Conservation (phyloP, 169 alveolate genomes). For the Plasmodium coatneyi region DNA sequence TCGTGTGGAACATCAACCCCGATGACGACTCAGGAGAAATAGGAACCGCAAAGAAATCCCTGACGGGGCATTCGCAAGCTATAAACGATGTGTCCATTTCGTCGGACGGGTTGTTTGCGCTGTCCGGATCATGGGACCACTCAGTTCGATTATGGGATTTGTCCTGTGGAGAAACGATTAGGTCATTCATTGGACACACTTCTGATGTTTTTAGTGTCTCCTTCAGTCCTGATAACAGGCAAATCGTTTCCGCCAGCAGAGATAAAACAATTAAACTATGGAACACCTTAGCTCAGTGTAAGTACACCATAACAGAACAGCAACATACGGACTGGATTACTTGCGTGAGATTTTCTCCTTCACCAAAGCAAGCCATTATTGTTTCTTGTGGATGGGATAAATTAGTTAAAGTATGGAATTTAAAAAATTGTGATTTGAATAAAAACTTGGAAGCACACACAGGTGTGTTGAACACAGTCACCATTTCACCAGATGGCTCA, state of each 20-base stretch:
- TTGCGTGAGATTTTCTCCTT: constrained; percentile 97
- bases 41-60: constrained; percentile 88
- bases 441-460: constrained; percentile 96
- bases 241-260: constrained; percentile 98
- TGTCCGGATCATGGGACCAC: constrained; percentile 95
- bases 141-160: constrained; percentile 95
- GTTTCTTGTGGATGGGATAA: constrained; percentile 99
- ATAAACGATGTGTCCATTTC: constrained; percentile 94
- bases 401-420: constrained; percentile 96
- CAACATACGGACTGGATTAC: constrained; percentile 98
- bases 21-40: constrained; percentile 86
- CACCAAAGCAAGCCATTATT: constrained; percentile 94
- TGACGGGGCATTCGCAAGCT: constrained; percentile 94
- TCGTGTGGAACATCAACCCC: constrained; percentile 88
- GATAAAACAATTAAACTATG: constrained; percentile 97
- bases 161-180: constrained; percentile 91
- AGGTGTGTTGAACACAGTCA: constrained; percentile 94
- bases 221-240: constrained; percentile 98
- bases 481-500: constrained; percentile 97
- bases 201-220: constrained; percentile 96
- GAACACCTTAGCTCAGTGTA: constrained; percentile 99
- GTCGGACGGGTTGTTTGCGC: constrained; percentile 94
- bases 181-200: constrained; percentile 94
- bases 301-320: constrained; percentile 93
- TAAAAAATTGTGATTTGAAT: constrained; percentile 93